Evolutionary conservation across 257 asterid species (phyloP), one percentile per base, ranked within the genome.

Genomic region (Solanum paucissectum): DNA sequence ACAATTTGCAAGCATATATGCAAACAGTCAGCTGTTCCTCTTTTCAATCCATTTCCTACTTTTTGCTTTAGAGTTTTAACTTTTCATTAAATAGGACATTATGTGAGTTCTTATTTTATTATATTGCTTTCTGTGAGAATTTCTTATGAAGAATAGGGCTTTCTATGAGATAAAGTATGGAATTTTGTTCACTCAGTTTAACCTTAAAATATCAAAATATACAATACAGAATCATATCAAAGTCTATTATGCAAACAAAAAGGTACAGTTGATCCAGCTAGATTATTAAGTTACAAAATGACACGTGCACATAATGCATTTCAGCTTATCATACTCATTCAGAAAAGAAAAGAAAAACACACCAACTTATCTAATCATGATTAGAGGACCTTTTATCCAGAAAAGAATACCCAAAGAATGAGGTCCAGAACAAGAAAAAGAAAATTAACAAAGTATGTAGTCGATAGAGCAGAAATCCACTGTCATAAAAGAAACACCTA

Each of bases 401-500:
- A 72, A 73, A 73, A 74, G n/a, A n/a, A 37, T 74, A 74, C 16
- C 52, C 32, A 74, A 36, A 52, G 38, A 46, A 86, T 86, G 84
- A 86, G 49, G 4, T 81, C 42, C 64, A 27, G 72, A 71, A 11
- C 33, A 46, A 86, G 88, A 46, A 71, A 21, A 58, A 86, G 27
- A 32, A 23, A 71, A 33, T 34, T 49, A 71, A 86, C 83, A 21
- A 27, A 37, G 36, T 38, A 37, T 46, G 32, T 27, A 69, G 29
- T 71, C 14, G 34, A 75, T 68, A 69, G 32, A 40, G 36, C 81
- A 52, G 69, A 88, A 83, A 71, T 36, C 29, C 37, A 83, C 13
- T 33, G 38, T 83, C 72, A 14, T 84, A 60, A 85, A 82, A 84
- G 87, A 90, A 88, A 88, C 89, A 64, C 88, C 98, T 93, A 91